Base-by-base conservation (phyloP, 768 basidiomycete genomes). In the Crassisporium funariophilum region DNA sequence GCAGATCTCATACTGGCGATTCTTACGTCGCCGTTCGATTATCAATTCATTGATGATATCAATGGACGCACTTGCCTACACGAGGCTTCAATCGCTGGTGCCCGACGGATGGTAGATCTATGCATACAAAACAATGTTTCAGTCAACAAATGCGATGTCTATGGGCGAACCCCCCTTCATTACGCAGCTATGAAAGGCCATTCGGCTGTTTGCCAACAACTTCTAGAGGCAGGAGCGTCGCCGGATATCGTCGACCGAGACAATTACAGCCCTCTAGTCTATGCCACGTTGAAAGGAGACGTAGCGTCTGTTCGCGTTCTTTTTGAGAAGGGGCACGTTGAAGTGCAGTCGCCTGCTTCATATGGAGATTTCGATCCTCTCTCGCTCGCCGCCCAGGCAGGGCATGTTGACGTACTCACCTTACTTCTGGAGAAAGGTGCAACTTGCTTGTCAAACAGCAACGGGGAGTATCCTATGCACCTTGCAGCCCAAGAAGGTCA, bases 401-500 rank as follows among this genome's bases (percentile, higher is more conserved):
- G 97, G 2, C 88, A 95, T 63, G 75, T 88, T 20, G 83, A 90
- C 27, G 87, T 97, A 25, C 91, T 88, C 5, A 66, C 82, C 1
- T 67, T 98, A 6, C 72, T 99, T 2, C 74, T 98, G 11, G 70
- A 83, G 53, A 77, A 84, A 44, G 91, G 90, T 11, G 92, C 91
- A 4, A 76, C 77, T 38, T 86, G 88, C 51, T 54, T 89, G 13
- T 81, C 95, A 1, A 97, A 98, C 59, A 91, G 83, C 46, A 97
- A 93, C 51, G 97, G 97, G n/a, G 88, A 97, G 64, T 98, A 90
- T 61, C 94, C 97, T 0, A 90, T 95, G 57, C 97, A 99, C 68
- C 80, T 98, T 17, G 95, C 97, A 17, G 94, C 95, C 6, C 82
- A 90, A 46, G 88, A 92, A 61, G 97, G 97, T 3, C 94, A 97